Evolutionary conservation across 352 stramenopile species (phyloP).

Genomic region (Globisporangium okanoganense): DNA sequence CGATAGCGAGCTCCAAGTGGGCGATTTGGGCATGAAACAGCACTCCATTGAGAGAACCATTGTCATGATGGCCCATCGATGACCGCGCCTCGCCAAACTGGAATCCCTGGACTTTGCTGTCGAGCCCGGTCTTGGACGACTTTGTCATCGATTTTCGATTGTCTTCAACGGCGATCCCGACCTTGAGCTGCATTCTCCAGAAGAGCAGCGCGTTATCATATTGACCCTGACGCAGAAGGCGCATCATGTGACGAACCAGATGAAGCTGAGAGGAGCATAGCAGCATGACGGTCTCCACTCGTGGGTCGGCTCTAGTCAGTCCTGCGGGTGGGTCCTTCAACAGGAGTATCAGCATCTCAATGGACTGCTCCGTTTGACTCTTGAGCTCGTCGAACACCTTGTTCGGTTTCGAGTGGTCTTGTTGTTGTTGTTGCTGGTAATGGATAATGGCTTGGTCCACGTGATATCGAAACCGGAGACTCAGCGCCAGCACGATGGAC

Average conservation of each 20-base stretch:
- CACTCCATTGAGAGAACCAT: conserved; percentile 2
- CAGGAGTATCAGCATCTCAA: not conserved
- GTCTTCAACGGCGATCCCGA: conserved; percentile 9
- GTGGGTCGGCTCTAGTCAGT: not conserved
- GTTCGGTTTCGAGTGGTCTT: not conserved
- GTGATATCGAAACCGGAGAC: conserved; percentile 13
- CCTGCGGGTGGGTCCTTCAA: not conserved
- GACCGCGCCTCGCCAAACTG: conserved; percentile 3
- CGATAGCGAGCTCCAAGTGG: conserved; percentile 37
- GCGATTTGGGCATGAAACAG: conserved; percentile 25
- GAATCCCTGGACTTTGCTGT: not conserved
- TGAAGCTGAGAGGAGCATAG: conserved; percentile 21
- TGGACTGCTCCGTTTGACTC: not conserved
- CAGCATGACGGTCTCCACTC: conserved; percentile 30
- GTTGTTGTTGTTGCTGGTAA: not conserved
- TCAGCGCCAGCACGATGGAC: conserved; percentile 5
- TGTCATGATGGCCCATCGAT: not conserved
- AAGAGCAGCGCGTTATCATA: conserved; percentile 30
- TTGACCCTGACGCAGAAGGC: conserved; percentile 13
- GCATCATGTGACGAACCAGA: conserved; percentile 12
- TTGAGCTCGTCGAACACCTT: conserved; percentile 7
- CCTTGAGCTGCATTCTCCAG: conserved; percentile 40
- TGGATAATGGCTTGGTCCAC: conserved; percentile 7
- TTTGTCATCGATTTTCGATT: conserved; percentile 2
- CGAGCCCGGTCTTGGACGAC: not conserved